Base-by-base conservation (phyloP, 2,329 filamentous ascomycete species). In the Sclerotinia glacialis region DNA sequence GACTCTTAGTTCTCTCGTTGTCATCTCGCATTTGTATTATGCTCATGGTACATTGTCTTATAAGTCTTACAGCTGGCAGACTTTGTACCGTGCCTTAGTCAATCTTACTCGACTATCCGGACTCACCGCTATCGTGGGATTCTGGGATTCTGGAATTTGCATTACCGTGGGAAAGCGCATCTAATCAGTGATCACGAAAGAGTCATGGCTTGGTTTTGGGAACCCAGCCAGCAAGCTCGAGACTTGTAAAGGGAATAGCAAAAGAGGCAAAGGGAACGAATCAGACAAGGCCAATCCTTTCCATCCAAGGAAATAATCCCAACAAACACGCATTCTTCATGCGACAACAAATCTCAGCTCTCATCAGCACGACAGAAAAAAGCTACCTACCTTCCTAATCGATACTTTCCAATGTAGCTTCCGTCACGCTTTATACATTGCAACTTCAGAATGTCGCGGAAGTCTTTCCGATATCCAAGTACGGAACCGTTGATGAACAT, bases 401-500 rank as follows among this genome's bases (percentile, higher is more conserved):
- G 28, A 62, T 62, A 52, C 26, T 21, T 40, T 28, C 9, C 18
- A 37, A 31, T 23, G 21, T 60, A 28, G 34, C 59, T 53, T 53
- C 34, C 23, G 59, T 62, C 46, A 26, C 47, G 47, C 23, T 52
- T 37, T 37, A 12, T 37, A 37, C n/a, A 37, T 34, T 49, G 28
- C 44, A 37, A 49, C 58, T 49, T 37, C 14, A 12, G 37, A 44
- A 64, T 23, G 26, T 60, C 47, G 63, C 63, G 63, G 54, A 65
- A 44, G 16, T 3, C 31, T 46, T 65, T 60, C 63, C 63, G 63
- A 65, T 42, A 21, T 47, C 53, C 63, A 47, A 65, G 54, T 52
- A 52, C 54, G 63, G 63, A 46, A 65, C n/a, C 63, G 54, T 60
- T 65, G 40, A 7, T 65, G 63, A 60, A 60, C 63, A 65, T 65